Conservation (phyloP, 23 red algal species). For the Gracilaria domingensis region DNA sequence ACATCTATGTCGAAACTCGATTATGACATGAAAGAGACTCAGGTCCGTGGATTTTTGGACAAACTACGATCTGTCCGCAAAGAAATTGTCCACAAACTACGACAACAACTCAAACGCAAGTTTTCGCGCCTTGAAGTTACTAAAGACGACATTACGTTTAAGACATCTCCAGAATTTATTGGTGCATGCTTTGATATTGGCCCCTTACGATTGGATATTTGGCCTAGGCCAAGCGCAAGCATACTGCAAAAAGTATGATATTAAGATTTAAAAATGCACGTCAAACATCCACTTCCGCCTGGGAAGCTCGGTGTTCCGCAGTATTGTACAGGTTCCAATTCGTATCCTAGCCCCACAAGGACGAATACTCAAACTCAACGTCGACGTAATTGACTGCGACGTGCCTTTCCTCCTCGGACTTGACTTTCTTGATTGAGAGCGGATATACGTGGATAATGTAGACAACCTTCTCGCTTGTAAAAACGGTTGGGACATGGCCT, state of each 20-base stretch:
- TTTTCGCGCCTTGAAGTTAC: background rate
- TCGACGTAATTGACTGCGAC: constrained; percentile 7
- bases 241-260: background rate
- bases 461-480: background rate
- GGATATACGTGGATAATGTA: background rate
- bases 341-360: background rate
- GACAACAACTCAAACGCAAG: background rate
- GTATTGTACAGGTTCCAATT: background rate
- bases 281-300: background rate
- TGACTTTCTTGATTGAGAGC: background rate
- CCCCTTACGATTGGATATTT: background rate
- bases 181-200: background rate
- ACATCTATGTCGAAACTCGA: background rate
- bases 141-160: background rate
- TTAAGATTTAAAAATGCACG: background rate
- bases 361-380: background rate
- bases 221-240: background rate
- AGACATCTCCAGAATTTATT: background rate
- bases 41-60: no score
- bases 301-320: background rate
- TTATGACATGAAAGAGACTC: background rate
- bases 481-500: background rate
- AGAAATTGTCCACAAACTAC: background rate
- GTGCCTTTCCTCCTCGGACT: background rate
- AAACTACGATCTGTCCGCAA: background rate